phyloP scores from a whole-genome alignment of 768 basidiomycete species.

The Peribolospora kevripleyi region DNA sequence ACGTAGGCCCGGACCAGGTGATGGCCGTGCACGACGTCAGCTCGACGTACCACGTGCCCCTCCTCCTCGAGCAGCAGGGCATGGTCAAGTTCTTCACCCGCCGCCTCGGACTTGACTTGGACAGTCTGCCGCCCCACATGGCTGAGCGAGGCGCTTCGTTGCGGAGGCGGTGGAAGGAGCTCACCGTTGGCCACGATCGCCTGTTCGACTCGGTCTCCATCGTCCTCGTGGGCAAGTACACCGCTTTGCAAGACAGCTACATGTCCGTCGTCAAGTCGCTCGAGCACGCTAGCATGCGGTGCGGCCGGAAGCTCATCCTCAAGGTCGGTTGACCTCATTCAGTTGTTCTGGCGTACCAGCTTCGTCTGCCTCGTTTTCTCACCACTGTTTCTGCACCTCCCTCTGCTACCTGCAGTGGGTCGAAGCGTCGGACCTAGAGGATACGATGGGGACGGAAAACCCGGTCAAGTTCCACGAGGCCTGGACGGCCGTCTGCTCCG shows the following conservation, averaged over 20 bases:
- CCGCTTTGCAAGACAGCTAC: constrained; percentile 85
- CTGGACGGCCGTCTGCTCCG: constrained; percentile 74
- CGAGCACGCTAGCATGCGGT: constrained; percentile 87
- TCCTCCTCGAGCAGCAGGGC: constrained; percentile 78
- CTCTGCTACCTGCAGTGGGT: constrained; percentile 44
- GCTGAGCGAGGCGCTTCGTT: constrained; percentile 37
- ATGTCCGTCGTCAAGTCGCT: constrained; percentile 94
- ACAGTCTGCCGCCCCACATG: constrained; percentile 31
- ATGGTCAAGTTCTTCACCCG: constrained; percentile 60
- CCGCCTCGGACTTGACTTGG: constrained; percentile 46
- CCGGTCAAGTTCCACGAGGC: constrained; percentile 86
- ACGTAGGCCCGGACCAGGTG: constrained; percentile 61
- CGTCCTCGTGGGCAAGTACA: constrained; percentile 91
- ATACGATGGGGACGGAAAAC: constrained; percentile 46
- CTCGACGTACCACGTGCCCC: constrained; percentile 90
- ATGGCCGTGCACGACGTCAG: constrained; percentile 88
- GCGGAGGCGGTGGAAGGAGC: constrained; percentile 50
- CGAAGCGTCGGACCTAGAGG: constrained; percentile 74
- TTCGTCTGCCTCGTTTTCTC: not conserved
- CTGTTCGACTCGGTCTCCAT: constrained; percentile 71
- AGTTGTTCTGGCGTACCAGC: not conserved
- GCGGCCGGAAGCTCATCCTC: constrained; percentile 56
- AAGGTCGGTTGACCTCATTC: constrained; percentile 30
- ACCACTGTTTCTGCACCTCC: not conserved
- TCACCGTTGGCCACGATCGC: constrained; percentile 77